Base-by-base conservation (phyloP, 306 rosid genomes). In the Prunus armeniaca region DNA sequence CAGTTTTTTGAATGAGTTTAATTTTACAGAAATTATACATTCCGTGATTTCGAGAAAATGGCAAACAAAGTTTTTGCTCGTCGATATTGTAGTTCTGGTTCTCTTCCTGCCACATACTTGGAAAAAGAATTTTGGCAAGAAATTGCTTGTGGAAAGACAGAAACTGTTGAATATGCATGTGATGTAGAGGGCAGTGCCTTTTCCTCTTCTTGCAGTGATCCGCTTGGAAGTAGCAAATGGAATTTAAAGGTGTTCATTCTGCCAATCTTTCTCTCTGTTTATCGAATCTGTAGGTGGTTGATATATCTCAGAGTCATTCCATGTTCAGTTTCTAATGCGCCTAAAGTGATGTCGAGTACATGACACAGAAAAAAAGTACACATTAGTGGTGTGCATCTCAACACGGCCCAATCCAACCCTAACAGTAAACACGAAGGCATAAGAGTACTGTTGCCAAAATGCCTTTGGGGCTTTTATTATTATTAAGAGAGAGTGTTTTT, bases 141-240 rank as follows among this genome's bases (percentile, higher is more conserved):
- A 91, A 89, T 96, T 85, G 82, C 89, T 75, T 84, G 90, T 83
- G 99, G 97, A 72, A 91, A 88, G 86, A 92, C 94, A 82, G 97
- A 96, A 78, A 82, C 88, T 43, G 98, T 96, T 77, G 98, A 96
- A 77, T 96, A 96, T 87, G 99, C 99, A 47, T 96, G 99, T 83
- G 98, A 96, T 81, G 93, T 96, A 83, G 99, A 96, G 70, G 99
- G 99, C 73, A 92, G 93, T 86, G 98, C 99, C 60, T 96, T 96
- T 84, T 91, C 99, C 18, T 86, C 91, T 87, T 96, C 97, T 86
- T 87, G 86, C 58, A 80, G 78, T 50, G 99, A 92, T 80, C 89
- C 84, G 85, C 98, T 96, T 81, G 99, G 93, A 75, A 89, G 68
- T 75, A 88, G 99, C 92, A 92, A 88, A 78, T 96, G 99, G 97